These are phyloP conservation scores for Kwoniella sp. DNA, from an alignment of 768 basidiomycete species.

Conservation along the genomic window DNA sequence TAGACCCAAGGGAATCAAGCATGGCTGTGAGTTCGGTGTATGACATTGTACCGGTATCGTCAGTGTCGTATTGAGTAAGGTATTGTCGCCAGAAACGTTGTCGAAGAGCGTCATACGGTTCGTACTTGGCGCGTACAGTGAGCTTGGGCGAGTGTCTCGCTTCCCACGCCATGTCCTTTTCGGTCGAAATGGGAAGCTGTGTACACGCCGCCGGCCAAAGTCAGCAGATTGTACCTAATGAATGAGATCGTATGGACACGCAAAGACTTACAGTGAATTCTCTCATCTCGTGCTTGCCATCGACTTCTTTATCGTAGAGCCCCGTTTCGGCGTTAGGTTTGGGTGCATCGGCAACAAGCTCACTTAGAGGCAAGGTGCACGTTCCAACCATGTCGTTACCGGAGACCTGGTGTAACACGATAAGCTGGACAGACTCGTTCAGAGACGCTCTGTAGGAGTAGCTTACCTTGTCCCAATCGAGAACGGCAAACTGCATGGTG, in stretches of 20 bases:
- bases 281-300: conserved; percentile 67
- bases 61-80: conserved; percentile 84
- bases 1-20: conserved; percentile 96
- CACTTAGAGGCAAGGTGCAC: conserved; percentile 68
- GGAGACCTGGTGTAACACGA: conserved; percentile 35
- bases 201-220: too few relatives aligned
- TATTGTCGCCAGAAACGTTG: conserved; percentile 90
- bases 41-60: conserved; percentile 73
- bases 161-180: conserved; percentile 71
- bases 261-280: conserved; percentile 61
- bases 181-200: conserved; percentile 64
- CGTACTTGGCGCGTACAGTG: conserved; percentile 76
- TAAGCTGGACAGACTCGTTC: not conserved
- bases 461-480: conserved; percentile 89
- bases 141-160: conserved; percentile 66
- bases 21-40: conserved; percentile 87
- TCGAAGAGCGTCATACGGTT: conserved; percentile 87
- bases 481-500: conserved; percentile 75
- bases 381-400: conserved; percentile 86
- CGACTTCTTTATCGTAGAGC: conserved; percentile 62
- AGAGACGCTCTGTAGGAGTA: not conserved
- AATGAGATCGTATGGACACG: not conserved
- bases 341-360: conserved; percentile 69
- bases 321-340: conserved; percentile 65
- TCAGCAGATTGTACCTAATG: too few relatives aligned